A percentile compares a stretch with the other conserved stretches of the same genome.
Conservation (phyloP, 1,284 basidiomycete genomes). For the Apiotrichum sp. region DNA sequence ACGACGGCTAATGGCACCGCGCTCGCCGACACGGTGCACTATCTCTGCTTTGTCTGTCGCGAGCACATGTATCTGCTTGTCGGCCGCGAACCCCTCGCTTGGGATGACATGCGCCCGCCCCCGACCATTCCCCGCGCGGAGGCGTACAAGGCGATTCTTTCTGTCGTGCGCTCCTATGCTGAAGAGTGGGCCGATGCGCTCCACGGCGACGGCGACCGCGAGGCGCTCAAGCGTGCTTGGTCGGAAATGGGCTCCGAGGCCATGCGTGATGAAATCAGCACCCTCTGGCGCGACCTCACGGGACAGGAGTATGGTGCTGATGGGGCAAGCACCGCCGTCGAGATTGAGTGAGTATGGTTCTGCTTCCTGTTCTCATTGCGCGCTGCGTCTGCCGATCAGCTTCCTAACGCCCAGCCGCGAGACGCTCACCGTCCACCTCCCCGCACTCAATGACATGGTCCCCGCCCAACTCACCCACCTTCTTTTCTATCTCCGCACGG, state of each 20-base stretch:
- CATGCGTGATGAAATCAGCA: conserved; percentile 18
- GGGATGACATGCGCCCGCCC: conserved; percentile 31
- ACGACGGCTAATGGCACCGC: conserved; percentile 13
- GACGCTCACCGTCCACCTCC: conserved; percentile 28
- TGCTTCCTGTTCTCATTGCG: too few relatives aligned
- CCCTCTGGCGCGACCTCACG: conserved; percentile 20
- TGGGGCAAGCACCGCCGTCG: conserved; percentile 27
- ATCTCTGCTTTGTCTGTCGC: conserved; percentile 36
- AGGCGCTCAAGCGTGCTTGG: conserved; percentile 19
- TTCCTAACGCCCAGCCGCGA: conserved; percentile 14
- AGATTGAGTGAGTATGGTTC: conserved; percentile 32
- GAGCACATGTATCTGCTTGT: conserved; percentile 35
- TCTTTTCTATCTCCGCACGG: conserved; percentile 33
- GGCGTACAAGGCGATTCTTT: conserved; percentile 33
- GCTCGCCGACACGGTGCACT: conserved; percentile 35
- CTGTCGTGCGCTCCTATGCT: conserved; percentile 26
- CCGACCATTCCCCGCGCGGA: conserved; percentile 24
- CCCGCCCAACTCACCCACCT: conserved; percentile 31
- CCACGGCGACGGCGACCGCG: conserved; percentile 19
- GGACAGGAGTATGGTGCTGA: conserved; percentile 18
- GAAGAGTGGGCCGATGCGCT: conserved; percentile 32
- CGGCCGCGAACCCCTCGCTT: conserved; percentile 18
- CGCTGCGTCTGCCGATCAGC: background rate
- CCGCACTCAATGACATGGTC: conserved; percentile 23
- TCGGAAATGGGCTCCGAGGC: conserved; percentile 8